Base-by-base conservation (phyloP, 2,329 filamentous ascomycete species). In the Fonsecaea multimorphosa region DNA sequence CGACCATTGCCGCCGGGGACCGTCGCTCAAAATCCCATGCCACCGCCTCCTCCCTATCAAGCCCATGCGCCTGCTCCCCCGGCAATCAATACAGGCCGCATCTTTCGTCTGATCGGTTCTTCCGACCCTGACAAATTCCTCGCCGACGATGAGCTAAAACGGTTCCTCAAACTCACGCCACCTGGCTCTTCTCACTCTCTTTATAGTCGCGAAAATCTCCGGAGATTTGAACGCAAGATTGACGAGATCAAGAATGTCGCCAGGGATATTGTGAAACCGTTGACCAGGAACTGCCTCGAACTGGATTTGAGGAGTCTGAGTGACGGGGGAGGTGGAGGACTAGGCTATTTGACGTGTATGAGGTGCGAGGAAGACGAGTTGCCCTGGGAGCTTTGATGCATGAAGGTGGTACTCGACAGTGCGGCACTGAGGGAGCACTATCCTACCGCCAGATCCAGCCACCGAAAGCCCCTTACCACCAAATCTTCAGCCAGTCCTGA, bases 181-280 rank as follows among this genome's bases (percentile, higher is more conserved):
- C 77, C 78, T 5, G 67, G 69, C 1, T 72, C 73, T 2, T 77
- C 72, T 4, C 54, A 57, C 31, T 68, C 78, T 22, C 78, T 94
- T 7, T 97, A 97, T 79, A 92, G 86, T 52, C 85, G 93, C 19
- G 93, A 97, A n/a, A 94, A 92, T 68, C 78, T 97, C 56, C 87
- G 89, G 67, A 84, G 91, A 3, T 96, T 97, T 72, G 94, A 97
- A 81, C 88, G 91, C 73, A 86, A 92, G 63, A 85, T 97, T 71
- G 92, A 97, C 65, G 93, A 97, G 81, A 83, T 97, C 61, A 97
- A 97, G 80, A 85, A 86, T 63, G 85, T 94, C 74, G 94, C 93
- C 6, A 84, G 91, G 60, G 92, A 96, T 73, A 83, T 90, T 16
- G 93, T 97, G 7, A 88, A 89, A 65, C 93, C 93, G 3, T 81